These are phyloP conservation scores for Anisodus acutangulus DNA, from an alignment of 257 asterid genomes.

Conservation along the genomic window DNA sequence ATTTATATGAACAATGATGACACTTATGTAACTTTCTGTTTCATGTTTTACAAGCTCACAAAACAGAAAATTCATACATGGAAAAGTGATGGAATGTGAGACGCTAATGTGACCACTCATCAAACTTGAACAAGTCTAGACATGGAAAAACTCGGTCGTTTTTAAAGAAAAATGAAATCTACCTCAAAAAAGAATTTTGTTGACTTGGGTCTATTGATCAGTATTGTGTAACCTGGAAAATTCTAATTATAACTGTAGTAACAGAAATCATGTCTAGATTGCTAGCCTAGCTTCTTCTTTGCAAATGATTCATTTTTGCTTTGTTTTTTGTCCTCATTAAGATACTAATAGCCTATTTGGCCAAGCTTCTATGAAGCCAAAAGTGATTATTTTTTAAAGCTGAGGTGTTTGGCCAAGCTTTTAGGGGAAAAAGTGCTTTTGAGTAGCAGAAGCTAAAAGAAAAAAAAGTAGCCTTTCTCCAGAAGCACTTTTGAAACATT, in stretches of 20 bases:
- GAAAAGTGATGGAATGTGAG: not conserved
- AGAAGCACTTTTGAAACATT: too few relatives aligned
- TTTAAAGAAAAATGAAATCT: not conserved
- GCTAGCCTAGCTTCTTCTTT: not conserved
- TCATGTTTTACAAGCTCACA: not conserved
- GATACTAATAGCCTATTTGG: not conserved
- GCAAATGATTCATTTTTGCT: not conserved
- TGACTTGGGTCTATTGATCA: not conserved
- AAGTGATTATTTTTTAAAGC: too few relatives aligned
- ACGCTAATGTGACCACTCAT: not conserved
- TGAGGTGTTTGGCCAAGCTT: too few relatives aligned
- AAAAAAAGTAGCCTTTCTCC: too few relatives aligned
- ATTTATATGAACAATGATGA: not conserved
- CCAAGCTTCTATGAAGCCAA: too few relatives aligned
- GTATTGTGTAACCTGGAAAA: not conserved
- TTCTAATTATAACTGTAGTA: not conserved
- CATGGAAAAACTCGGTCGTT: not conserved
- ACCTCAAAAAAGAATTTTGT: not conserved
- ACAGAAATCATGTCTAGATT: not conserved
- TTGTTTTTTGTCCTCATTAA: not conserved
- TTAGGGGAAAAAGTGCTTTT: too few relatives aligned
- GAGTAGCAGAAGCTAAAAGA: too few relatives aligned
- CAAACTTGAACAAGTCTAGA: not conserved
- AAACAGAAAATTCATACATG: not conserved
- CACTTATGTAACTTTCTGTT: not conserved